Evolutionary conservation across 2,329 filamentous ascomycete genomes (phyloP).

Genomic region (Aspergillus jensenii): DNA sequence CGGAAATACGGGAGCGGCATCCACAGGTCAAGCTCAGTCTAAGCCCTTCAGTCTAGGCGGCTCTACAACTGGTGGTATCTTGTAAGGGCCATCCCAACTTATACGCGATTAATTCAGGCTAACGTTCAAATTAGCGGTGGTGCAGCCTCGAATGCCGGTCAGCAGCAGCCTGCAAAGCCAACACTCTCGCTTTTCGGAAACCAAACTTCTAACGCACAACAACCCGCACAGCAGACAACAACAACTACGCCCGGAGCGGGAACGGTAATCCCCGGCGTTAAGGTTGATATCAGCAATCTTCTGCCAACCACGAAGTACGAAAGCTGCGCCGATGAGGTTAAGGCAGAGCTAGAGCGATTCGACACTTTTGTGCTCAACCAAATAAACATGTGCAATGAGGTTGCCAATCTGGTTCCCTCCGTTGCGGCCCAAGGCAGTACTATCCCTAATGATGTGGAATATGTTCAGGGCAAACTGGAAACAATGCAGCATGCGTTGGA

Average conservation of each 20-base stretch:
- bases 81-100: constrained; percentile 29
- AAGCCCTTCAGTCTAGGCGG: constrained; percentile 36
- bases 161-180: constrained; percentile 51
- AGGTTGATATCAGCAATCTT: constrained; percentile 75
- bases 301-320: constrained; percentile 88
- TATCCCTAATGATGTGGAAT: constrained; percentile 65
- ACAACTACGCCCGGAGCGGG: constrained; percentile 20
- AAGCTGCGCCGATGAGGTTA: constrained; percentile 79
- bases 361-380: constrained; percentile 80
- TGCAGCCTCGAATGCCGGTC: constrained; percentile 24
- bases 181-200: constrained; percentile 42
- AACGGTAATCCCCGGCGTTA: constrained; percentile 64
- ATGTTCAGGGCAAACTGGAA: constrained; percentile 61
- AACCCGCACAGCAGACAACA: constrained; percentile 34
- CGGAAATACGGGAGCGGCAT: constrained; percentile 22
- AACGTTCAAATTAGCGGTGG: constrained; percentile 18
- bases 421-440: constrained; percentile 65
- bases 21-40: constrained; percentile 33
- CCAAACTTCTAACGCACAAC: constrained; percentile 29
- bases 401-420: constrained; percentile 68
- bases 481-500: constrained; percentile 63
- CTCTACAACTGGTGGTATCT: constrained; percentile 31
- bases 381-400: constrained; percentile 69
- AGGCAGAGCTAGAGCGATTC: constrained; percentile 72
- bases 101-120: not conserved